Evolutionary conservation across 73 alveolate genomes (phyloP).

Genomic region (Paramecium tetraurelia): DNA sequence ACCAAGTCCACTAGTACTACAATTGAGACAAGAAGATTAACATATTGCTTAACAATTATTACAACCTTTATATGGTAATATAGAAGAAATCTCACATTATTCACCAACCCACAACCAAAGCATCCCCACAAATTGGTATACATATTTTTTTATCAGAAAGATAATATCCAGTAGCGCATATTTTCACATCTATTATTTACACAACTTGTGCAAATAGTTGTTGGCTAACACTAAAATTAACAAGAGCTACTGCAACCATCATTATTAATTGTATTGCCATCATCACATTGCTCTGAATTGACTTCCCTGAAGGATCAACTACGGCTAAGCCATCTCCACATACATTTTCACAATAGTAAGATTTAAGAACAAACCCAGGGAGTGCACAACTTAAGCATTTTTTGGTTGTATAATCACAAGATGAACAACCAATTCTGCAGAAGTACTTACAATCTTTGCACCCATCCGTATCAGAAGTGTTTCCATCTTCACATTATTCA

Average conservation of each 20-base stretch:
- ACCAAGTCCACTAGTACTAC: neutral
- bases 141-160: neutral
- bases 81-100: neutral
- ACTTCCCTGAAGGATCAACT: no score
- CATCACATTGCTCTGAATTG: constrained; percentile 5
- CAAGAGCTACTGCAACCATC: neutral
- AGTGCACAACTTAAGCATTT: neutral
- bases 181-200: no score
- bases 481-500: neutral
- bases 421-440: neutral
- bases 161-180: no score
- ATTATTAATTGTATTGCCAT: neutral
- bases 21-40: no score
- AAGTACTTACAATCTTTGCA: neutral
- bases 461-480: neutral
- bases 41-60: neutral
- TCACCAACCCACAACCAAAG: neutral
- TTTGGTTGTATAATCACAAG: neutral
- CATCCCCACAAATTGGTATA: neutral
- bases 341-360: neutral
- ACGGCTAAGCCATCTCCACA: neutral
- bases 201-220: no score
- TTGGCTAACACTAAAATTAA: no score
- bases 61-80: neutral
- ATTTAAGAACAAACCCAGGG: neutral